Percentiles rank a stretch among this genome's conserved stretches.
Conservation (phyloP, 441 rosid species). For the Gossypium gossypioides region DNA sequence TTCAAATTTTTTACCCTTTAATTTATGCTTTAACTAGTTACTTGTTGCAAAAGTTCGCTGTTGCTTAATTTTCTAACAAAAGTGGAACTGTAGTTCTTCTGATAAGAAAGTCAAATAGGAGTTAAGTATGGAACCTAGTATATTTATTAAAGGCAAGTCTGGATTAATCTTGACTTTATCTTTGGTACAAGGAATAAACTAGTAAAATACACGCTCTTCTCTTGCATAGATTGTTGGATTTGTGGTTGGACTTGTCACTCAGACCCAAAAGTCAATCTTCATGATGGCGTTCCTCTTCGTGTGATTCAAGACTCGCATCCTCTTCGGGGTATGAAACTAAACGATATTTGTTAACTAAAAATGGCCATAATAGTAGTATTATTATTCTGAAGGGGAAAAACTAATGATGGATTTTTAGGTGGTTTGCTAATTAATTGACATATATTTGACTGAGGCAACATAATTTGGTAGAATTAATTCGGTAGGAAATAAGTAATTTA, state of each 20-base stretch:
- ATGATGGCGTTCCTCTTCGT: conserved; percentile 28
- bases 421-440: not conserved
- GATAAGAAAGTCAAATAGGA: not conserved
- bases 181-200: not conserved
- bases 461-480: not conserved
- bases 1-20: not conserved
- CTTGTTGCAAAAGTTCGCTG: not conserved
- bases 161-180: conserved; percentile 7
- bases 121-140: not conserved
- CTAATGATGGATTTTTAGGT: not conserved
- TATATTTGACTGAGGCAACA: not conserved
- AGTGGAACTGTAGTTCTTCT: not conserved
- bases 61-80: not conserved
- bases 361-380: not conserved
- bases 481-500: not conserved
- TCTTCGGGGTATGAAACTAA: conserved; percentile 2
- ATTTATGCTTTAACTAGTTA: not conserved
- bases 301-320: conserved; percentile 22
- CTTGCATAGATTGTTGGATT: conserved; percentile 28
- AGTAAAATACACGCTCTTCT: conserved; percentile 9
- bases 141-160: conserved; percentile 5
- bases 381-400: not conserved
- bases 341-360: not conserved
- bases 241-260: conserved; percentile 21
- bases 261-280: conserved; percentile 22